These are phyloP conservation scores for Verticillium alfalfae DNA, from an alignment of 2,329 filamentous ascomycete genomes.

Conservation along the genomic window DNA sequence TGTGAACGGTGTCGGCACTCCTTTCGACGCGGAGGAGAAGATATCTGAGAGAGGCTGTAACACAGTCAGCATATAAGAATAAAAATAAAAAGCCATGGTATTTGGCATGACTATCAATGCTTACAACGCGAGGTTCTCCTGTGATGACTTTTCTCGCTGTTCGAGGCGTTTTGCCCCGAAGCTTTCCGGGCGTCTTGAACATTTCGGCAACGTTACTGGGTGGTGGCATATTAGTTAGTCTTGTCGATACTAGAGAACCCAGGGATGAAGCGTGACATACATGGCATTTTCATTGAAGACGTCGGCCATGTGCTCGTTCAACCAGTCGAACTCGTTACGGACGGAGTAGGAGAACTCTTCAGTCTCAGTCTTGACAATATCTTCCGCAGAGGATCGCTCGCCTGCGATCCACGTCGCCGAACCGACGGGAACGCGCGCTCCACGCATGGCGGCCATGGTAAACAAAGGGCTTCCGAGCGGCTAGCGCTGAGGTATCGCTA, in stretches of 20 bases:
- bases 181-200: conserved; percentile 89
- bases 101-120: conserved; percentile 20
- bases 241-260: not conserved
- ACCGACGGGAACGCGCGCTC: conserved; percentile 65
- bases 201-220: conserved; percentile 81
- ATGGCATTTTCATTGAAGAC: conserved; percentile 83
- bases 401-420: conserved; percentile 80
- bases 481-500: conserved; percentile 8
- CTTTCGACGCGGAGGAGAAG: conserved; percentile 50
- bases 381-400: conserved; percentile 72
- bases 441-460: conserved; percentile 37
- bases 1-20: conserved; percentile 47
- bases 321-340: conserved; percentile 92
- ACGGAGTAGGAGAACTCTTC: conserved; percentile 93
- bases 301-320: conserved; percentile 97
- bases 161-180: conserved; percentile 75
- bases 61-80: conserved; percentile 16
- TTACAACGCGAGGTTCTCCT: conserved; percentile 58
- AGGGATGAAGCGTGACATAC: conserved; percentile 61
- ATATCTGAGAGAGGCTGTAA: conserved; percentile 54
- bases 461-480: conserved; percentile 3
- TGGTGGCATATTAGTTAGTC: not conserved
- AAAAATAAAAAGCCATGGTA: too few species aligned
- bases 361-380: conserved; percentile 73
- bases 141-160: conserved; percentile 58